Evolutionary conservation across 1,284 basidiomycete species (phyloP).

Genomic region (Tilletia horrida): DNA sequence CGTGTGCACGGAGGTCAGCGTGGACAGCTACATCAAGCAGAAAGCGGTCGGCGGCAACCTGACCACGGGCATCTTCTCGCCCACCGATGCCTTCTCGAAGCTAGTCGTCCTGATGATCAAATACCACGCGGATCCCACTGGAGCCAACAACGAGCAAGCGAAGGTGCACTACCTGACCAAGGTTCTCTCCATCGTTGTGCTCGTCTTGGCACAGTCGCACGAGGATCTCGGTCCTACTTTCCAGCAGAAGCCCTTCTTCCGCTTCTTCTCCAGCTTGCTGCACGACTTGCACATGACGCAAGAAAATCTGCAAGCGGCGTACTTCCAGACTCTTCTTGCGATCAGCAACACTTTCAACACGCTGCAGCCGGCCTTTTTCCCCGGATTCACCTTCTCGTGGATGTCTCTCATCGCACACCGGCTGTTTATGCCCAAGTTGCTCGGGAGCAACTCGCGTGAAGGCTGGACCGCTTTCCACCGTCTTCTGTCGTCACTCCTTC

Average conservation of each 20-base stretch:
- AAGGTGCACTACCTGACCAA: conserved; percentile 97
- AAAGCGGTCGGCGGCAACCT: conserved; percentile 72
- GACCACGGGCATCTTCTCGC: conserved; percentile 72
- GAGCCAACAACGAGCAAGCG: conserved; percentile 82
- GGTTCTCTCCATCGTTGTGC: conserved; percentile 92
- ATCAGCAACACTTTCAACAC: conserved; percentile 92
- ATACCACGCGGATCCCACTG: conserved; percentile 87
- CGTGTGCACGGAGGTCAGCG: conserved; percentile 90
- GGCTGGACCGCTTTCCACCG: conserved; percentile 96
- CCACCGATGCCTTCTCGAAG: conserved; percentile 90
- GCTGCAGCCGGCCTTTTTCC: conserved; percentile 92
- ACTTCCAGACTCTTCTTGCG: conserved; percentile 81
- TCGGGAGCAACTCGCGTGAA: conserved; percentile 77
- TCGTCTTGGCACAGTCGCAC: conserved; percentile 90
- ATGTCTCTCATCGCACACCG: conserved; percentile 92
- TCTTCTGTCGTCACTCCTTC: conserved; percentile 83
- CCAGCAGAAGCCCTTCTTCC: conserved; percentile 97
- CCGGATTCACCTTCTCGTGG: conserved; percentile 98
- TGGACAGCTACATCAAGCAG: conserved; percentile 85
- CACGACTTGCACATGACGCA: conserved; percentile 86
- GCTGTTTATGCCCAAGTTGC: conserved; percentile 92
- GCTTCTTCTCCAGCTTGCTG: conserved; percentile 94
- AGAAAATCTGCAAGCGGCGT: conserved; percentile 72
- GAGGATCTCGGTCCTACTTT: conserved; percentile 87
- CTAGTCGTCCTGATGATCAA: conserved; percentile 98